These are phyloP conservation scores for Fomitopsis schrenkii DNA, from an alignment of 1,284 basidiomycete species.

Conservation along the genomic window DNA sequence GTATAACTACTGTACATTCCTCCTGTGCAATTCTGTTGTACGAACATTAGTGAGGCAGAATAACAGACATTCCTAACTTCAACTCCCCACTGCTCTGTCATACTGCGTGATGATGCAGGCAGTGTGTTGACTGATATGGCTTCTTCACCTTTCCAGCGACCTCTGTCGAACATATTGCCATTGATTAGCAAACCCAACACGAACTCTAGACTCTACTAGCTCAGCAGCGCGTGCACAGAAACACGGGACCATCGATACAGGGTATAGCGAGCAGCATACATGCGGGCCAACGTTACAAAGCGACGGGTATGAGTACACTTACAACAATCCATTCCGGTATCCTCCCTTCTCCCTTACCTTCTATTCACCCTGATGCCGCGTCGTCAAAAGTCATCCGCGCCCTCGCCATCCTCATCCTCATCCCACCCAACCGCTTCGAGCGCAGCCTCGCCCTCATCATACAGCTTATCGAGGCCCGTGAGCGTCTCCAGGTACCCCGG, in stretches of 20 bases:
- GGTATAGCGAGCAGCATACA: not conserved
- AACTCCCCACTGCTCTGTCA: no score
- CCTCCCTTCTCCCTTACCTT: not conserved
- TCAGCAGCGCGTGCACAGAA: not conserved
- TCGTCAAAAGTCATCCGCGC: constrained; percentile 29
- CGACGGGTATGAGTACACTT: not conserved
- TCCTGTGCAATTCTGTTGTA: not conserved
- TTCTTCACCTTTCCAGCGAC: no score
- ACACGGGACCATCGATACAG: not conserved
- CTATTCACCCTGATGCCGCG: not conserved
- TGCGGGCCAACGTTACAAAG: no score
- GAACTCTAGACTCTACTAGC: no score
- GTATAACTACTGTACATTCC: not conserved
- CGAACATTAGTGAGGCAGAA: no score
- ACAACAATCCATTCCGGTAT: not conserved
- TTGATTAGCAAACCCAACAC: no score
- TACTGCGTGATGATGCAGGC: no score
- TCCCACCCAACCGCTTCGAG: constrained; percentile 78
- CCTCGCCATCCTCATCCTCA: constrained; percentile 65
- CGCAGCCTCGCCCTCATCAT: constrained; percentile 75
- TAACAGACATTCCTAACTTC: no score
- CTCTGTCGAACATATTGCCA: no score
- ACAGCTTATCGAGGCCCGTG: constrained; percentile 84
- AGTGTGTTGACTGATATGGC: no score
- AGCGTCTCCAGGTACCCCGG: constrained; percentile 75